A percentile compares a stretch with the other conserved stretches of the same genome.
Evolutionary conservation across 139 green algal genomes (phyloP).

Genomic region (Chlorella sp.): DNA sequence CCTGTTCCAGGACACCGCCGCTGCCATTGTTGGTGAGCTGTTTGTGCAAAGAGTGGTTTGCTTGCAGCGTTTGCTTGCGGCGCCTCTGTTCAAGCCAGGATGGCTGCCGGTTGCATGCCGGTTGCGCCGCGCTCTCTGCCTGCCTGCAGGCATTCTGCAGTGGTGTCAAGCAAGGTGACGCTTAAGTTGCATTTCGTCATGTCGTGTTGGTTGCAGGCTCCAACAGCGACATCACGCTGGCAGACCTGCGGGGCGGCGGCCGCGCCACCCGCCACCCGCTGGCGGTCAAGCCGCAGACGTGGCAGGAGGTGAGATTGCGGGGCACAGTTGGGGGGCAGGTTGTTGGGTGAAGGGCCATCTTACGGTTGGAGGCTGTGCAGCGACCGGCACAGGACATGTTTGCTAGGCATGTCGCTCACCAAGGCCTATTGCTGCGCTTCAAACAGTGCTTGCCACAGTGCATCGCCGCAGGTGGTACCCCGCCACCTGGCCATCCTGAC

Average conservation of each 20-base stretch:
- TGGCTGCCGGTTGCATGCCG: not conserved
- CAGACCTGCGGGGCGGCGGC: constrained; percentile 36
- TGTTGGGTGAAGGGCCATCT: too few species aligned
- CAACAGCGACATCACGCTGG: constrained; percentile 33
- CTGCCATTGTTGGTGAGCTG: constrained; percentile 23
- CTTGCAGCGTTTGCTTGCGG: not conserved
- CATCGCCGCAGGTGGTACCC: constrained; percentile 39
- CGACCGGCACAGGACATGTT: too few species aligned
- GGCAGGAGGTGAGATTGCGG: constrained; percentile 53
- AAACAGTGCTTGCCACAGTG: too few species aligned
- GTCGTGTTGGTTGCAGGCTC: not conserved
- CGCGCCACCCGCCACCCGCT: constrained; percentile 23
- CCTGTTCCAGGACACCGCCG: constrained; percentile 35
- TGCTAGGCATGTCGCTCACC: too few species aligned
- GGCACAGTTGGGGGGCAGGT: not conserved
- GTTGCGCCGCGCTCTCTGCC: not conserved
- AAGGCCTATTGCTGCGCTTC: too few species aligned
- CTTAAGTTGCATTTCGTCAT: too few species aligned
- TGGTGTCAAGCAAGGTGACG: too few species aligned
- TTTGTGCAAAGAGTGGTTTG: not conserved
- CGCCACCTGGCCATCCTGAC: constrained; percentile 53
- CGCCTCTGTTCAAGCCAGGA: not conserved
- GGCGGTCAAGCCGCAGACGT: constrained; percentile 52
- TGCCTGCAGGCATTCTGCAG: not conserved
- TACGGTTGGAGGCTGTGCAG: too few species aligned